These are phyloP conservation scores for Lunularia cruciata DNA, from an alignment of 225 moss, liverwort and hornwort species.

Conservation along the genomic window DNA sequence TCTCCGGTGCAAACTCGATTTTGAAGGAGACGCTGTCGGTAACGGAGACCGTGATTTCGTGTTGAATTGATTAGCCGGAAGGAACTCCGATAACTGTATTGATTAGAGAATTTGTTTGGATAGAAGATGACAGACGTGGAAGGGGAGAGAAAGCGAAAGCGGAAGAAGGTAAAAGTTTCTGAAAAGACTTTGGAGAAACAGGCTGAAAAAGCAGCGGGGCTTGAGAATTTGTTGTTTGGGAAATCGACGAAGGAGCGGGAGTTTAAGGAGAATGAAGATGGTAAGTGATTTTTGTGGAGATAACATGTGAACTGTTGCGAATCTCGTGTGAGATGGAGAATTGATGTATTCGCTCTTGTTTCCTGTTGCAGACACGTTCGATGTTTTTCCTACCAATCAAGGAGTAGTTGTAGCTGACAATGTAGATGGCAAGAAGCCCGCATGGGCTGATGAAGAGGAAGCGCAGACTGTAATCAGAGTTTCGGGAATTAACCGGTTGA, in stretches of 20 bases:
- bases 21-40: too few relatives aligned
- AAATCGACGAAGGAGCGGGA: slow-evolving; percentile 22
- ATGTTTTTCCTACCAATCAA: not conserved
- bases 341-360: not conserved
- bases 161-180: slow-evolving; percentile 16
- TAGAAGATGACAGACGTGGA: slow-evolving; percentile 16
- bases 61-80: too few relatives aligned
- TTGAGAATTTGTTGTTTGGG: slow-evolving; percentile 42
- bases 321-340: not conserved
- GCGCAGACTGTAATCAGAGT: slow-evolving; percentile 56
- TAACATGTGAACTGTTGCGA: too few relatives aligned
- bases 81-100: too few relatives aligned
- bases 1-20: too few relatives aligned
- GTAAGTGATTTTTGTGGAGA: not conserved
- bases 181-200: slow-evolving; percentile 24
- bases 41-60: too few relatives aligned
- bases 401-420: slow-evolving; percentile 1
- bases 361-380: not conserved
- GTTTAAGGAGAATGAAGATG: not conserved
- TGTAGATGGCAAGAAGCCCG: slow-evolving; percentile 43
- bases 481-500: slow-evolving; percentile 61
- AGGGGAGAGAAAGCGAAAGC: slow-evolving; percentile 35
- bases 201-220: slow-evolving; percentile 28
- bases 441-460: slow-evolving; percentile 90
- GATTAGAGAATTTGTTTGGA: too few relatives aligned